Evolutionary conservation across 2,329 filamentous ascomycete genomes (phyloP), one percentile per base, ranked within the genome.

Genomic region (Dissoconium aciculare): DNA sequence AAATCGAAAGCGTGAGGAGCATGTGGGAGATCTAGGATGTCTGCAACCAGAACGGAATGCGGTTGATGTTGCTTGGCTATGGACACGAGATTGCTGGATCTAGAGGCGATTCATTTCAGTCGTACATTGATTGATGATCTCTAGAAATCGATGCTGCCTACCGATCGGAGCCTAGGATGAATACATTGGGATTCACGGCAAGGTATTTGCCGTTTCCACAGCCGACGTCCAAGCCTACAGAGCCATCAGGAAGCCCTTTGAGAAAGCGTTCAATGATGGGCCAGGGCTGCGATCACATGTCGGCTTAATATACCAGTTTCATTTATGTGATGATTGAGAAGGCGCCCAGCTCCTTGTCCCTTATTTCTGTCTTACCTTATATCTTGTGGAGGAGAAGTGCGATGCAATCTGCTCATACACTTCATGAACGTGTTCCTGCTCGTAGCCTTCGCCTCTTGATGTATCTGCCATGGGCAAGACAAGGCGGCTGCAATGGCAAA

Each of bases 161-260:
- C 62, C 83, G 71, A 61, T 95, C 89, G 33, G 78, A 87, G 34
- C 74, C 87, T 36, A 95, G 54, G 32, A 94, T 77, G 59, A 80
- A 84, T 28, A 93, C 59, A 45, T 71, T 58, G 13, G 65, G 67
- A 57, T 91, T 91, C 34, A 92, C 78, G 37, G 69, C 63, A 37
- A 95, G 63, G 54, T 95, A 94, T 64, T 95, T 95, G 44, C 89
- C 89, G 59, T 98, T 98, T 36, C 89, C 89, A 58, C 89, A 95
- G 37, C 89, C 89, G 34, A 95, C 67, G 56, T 98, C 89, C 17
- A 93, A 66, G 6, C 89, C 89, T 33, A 95, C 59, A 29, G 80
- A 69, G 15, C 85, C 87, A 9, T 73, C 59, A 0, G 65, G 52
- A 28, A 79, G 69, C 17, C 62, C 60, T 29, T 64, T 59, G 19